Conservation (phyloP, 164 flowering plant genomes). For the Liquidambar formosana region DNA sequence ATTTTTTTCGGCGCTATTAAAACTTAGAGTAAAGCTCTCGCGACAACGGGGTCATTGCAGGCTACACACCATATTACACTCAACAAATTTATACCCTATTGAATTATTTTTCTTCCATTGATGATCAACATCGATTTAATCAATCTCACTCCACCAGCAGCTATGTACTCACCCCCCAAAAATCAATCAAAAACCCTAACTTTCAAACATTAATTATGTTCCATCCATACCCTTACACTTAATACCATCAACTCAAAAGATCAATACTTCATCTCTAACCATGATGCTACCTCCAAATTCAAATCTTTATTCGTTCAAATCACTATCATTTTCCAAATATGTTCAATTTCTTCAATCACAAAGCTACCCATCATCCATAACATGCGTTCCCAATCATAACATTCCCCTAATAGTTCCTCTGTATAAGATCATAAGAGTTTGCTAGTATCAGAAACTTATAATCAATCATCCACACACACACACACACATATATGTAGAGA, state of each 20-base stretch:
- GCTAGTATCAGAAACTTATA: background rate
- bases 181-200: no score
- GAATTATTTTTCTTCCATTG: background rate
- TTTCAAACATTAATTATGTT: no score
- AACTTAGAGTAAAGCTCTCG: no score
- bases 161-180: background rate
- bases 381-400: background rate
- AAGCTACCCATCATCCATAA: background rate
- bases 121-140: background rate
- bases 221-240: no score
- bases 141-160: background rate
- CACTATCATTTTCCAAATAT: background rate
- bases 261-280: background rate
- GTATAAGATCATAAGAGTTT: background rate
- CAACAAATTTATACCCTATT: background rate
- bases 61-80: no score
- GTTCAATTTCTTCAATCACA: conserved; percentile 3
- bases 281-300: background rate
- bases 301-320: background rate
- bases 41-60: no score
- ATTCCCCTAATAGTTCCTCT: background rate
- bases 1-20: no score
- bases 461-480: background rate
- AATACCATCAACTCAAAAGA: no score
- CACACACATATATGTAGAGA: background rate